These are phyloP conservation scores for Xylaria palmicola DNA, from an alignment of 495 filamentous ascomycete genomes.

Conservation along the genomic window DNA sequence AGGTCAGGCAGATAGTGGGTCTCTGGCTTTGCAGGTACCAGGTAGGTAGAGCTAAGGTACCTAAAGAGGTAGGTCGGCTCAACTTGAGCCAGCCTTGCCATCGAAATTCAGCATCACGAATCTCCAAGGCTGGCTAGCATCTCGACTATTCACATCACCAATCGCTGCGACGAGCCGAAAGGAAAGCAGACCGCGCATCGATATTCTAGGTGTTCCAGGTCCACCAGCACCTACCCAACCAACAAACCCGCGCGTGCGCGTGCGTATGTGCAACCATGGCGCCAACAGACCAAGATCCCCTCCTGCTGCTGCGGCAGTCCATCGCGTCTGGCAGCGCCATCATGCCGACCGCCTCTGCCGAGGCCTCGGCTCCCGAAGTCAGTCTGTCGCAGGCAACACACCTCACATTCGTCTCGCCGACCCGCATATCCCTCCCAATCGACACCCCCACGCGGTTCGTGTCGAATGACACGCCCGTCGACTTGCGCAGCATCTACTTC, in stretches of 20 bases:
- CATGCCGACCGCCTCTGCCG: constrained; percentile 65
- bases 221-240: neutral
- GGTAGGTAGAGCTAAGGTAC: too few relatives aligned
- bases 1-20: too few relatives aligned
- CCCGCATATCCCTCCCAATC: constrained; percentile 67
- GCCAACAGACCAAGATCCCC: constrained; percentile 58
- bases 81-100: constrained; percentile 3
- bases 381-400: constrained; percentile 73
- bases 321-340: constrained; percentile 67
- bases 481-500: constrained; percentile 92
- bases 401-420: constrained; percentile 69
- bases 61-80: neutral
- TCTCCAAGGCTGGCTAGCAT: neutral
- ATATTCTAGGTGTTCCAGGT: too few relatives aligned
- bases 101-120: constrained; percentile 2
- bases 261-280: constrained; percentile 33
- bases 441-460: constrained; percentile 80
- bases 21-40: too few relatives aligned
- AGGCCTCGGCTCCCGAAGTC: constrained; percentile 45
- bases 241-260: neutral
- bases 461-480: constrained; percentile 65
- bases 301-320: constrained; percentile 74
- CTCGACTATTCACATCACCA: too few relatives aligned
- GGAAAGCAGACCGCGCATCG: too few relatives aligned
- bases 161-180: too few relatives aligned